Conservation (phyloP, 2,329 filamentous ascomycete genomes). For the Metarhizium rileyi region DNA sequence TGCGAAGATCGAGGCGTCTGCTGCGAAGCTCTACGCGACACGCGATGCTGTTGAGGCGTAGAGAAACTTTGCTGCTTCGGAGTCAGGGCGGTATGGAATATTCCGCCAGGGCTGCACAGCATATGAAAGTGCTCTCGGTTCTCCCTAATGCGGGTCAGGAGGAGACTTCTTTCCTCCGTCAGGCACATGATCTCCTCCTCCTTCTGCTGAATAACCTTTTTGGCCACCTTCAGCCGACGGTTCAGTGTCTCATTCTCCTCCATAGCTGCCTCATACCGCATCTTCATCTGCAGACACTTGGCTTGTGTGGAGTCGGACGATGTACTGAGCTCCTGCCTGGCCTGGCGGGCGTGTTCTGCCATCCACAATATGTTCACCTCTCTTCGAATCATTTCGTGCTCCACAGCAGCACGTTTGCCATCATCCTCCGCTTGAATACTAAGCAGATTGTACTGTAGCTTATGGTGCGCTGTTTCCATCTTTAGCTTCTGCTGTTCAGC, state of each 20-base stretch:
- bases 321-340: conserved; percentile 41
- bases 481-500: conserved; percentile 53
- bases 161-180: conserved; percentile 64
- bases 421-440: conserved; percentile 77
- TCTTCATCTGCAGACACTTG: conserved; percentile 53
- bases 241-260: conserved; percentile 56
- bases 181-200: conserved; percentile 62
- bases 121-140: conserved; percentile 80
- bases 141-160: conserved; percentile 77
- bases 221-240: conserved; percentile 60
- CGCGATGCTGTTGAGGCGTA: conserved; percentile 35
- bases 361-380: conserved; percentile 78
- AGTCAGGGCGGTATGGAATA: conserved; percentile 52
- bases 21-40: conserved; percentile 34
- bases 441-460: conserved; percentile 78
- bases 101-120: conserved; percentile 65
- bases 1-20: conserved; percentile 35
- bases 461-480: conserved; percentile 81
- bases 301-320: conserved; percentile 43
- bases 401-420: conserved; percentile 77
- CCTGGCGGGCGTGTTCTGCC: conserved; percentile 59
- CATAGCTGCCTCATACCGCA: conserved; percentile 55
- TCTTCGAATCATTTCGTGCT: conserved; percentile 81
- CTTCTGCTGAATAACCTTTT: conserved; percentile 68
- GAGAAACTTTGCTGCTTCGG: conserved; percentile 39